Base-by-base conservation (phyloP, 108 stramenopile species). In the Seminavis robusta region DNA sequence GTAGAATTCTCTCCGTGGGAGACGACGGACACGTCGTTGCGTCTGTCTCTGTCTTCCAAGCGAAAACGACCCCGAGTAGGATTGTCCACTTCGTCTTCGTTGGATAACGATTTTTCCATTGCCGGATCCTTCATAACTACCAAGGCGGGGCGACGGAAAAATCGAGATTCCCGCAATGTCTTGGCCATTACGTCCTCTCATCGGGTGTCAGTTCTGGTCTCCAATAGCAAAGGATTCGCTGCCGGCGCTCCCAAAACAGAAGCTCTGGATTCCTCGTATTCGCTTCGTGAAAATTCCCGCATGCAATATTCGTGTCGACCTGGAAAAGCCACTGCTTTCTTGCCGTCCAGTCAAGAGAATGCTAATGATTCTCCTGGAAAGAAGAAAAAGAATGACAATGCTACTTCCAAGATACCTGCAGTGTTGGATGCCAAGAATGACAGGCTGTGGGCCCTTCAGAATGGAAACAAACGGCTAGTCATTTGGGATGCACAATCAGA, bases 251-350 rank as follows among this genome's bases (percentile, higher is more conserved):
- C n/a, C n/a, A n/a, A n/a, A 43, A 36, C 36, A 11, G 11, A 10
- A 36, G 36, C 8, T 10, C 20, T 6, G 5, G 15, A 5, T 21
- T n/a, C 6, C 23, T 15, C 23, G 42, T 16, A 43, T 21, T 16
- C 17, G 21, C 17, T 16, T 43, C 36, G 36, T 36, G 20, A 43
- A 15, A 43, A 4, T 43, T 43, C n/a, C n/a, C n/a, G n/a, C n/a
- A n/a, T 43, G 42, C 42, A 43, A n/a, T 43, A 43, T 43, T 16
- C 17, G 21, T 43, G 42, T n/a, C 42, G 42, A 43, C 42, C 42
- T 11, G 42, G 42, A n/a, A n/a, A n/a, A n/a, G n/a, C n/a, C 4
- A 15, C 15, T 43, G 20, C 20, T 4, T 43, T 43, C n/a, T 43
- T 43, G 5, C 42, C 42, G n/a, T n/a, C n/a, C n/a, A n/a, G n/a